Evolutionary conservation across 2,329 filamentous ascomycete species (phyloP).

Genomic region (Botrytis aclada): DNA sequence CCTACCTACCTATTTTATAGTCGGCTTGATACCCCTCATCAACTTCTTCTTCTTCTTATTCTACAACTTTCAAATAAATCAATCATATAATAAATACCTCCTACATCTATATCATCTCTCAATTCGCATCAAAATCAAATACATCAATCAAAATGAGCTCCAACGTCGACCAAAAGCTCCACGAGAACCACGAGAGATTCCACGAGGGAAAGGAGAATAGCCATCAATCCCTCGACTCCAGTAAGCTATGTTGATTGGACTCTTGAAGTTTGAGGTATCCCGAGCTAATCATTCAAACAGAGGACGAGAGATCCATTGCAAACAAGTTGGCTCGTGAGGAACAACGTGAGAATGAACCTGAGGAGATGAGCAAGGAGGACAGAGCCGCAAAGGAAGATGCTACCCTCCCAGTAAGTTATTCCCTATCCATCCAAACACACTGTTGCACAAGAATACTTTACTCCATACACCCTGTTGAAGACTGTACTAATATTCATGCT

Average conservation of each 20-base stretch:
- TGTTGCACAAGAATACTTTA: neutral
- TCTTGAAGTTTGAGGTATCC: neutral
- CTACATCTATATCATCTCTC: neutral
- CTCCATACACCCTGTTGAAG: neutral
- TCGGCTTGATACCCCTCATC: neutral
- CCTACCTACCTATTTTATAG: slow-evolving; percentile 15
- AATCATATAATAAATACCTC: neutral
- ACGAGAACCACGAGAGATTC: slow-evolving; percentile 73
- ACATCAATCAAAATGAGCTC: slow-evolving; percentile 27
- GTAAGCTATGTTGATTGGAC: slow-evolving; percentile 48
- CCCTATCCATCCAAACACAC: neutral
- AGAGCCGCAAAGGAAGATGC: slow-evolving; percentile 47
- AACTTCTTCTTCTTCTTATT: neutral
- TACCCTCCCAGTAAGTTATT: slow-evolving; percentile 50
- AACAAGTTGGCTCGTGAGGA: slow-evolving; percentile 67
- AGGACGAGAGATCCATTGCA: slow-evolving; percentile 69
- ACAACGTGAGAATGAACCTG: slow-evolving; percentile 44
- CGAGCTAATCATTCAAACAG: slow-evolving; percentile 41
- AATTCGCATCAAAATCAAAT: neutral
- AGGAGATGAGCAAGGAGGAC: slow-evolving; percentile 39
- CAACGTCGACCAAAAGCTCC: slow-evolving; percentile 63
- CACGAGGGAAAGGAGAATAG: slow-evolving; percentile 70
- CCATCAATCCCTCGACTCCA: slow-evolving; percentile 68
- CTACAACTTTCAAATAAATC: neutral
- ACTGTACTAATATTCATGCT: neutral